These are phyloP conservation scores for Cutaneotrichosporon sp. DNA, from an alignment of 1,284 basidiomycete genomes.

Conservation along the genomic window DNA sequence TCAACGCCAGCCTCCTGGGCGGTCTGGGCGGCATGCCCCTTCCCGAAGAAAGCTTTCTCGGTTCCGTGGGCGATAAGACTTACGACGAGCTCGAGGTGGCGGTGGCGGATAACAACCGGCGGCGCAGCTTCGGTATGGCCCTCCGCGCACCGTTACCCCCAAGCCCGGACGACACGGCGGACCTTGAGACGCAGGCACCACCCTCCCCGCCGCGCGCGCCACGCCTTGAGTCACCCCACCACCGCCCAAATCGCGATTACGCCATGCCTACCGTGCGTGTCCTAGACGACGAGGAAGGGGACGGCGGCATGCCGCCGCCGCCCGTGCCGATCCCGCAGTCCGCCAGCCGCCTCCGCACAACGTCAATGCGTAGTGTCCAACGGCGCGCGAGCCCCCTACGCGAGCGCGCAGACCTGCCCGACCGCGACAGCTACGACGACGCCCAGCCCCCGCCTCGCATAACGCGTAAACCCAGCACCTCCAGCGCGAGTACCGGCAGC, in stretches of 20 bases:
- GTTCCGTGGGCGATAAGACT: slow-evolving; percentile 14
- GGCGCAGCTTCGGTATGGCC: slow-evolving; percentile 7
- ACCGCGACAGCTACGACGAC: background rate
- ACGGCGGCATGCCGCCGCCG: background rate
- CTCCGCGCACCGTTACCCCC: slow-evolving; percentile 3
- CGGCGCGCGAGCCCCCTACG: background rate
- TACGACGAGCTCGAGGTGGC: slow-evolving; percentile 21
- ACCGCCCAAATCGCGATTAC: too few species aligned
- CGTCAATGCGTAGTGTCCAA: background rate
- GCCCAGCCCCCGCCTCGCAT: background rate
- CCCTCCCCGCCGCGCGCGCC: too few species aligned
- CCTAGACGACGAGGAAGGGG: background rate
- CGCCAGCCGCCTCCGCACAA: background rate
- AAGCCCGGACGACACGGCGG: background rate
- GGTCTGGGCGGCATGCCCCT: background rate
- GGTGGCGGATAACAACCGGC: slow-evolving; percentile 9
- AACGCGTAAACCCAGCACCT: background rate
- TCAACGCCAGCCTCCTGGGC: slow-evolving; percentile 1
- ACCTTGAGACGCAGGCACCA: too few species aligned
- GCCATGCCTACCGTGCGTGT: too few species aligned
- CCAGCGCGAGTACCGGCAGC: background rate
- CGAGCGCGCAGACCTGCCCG: background rate
- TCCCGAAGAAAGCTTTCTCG: background rate
- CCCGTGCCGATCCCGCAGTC: background rate
- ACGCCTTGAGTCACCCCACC: too few species aligned